Evolutionary conservation across 1,139 yeast species (phyloP), one percentile per base, ranked within the genome.

Genomic region (Saccharomyces hybrid): DNA sequence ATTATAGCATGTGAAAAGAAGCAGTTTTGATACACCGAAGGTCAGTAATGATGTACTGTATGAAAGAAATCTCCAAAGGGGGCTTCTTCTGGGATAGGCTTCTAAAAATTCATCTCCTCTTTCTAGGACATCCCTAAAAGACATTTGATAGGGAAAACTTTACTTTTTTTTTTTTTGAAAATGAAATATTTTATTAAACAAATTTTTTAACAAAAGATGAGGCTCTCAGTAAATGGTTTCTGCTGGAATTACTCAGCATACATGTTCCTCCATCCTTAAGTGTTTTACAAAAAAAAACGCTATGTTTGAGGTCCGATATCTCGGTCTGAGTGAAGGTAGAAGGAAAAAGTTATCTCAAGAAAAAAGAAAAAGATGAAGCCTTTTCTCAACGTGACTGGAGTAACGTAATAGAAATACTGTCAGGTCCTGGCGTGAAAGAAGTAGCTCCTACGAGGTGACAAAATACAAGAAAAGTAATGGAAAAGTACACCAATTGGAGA

Each of bases 71-170:
- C 83, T 80, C 96, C 96, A 89, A 59, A 79, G 65, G 34, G 69
- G 64, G 2, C 81, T 71, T 0, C 77, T 71, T 53, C 91, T 73
- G 1, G 95, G 90, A 61, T 85, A 83, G 51, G 73, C 69, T 14
- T 77, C 76, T 46, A 91, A 77, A 64, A 85, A 85, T 32, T 82
- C 87, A 58, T 85, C 88, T 6, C 96, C 98, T 55, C 95, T 74
- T 57, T 77, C 73, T 55, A 86, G 71, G 31, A 89, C 96, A 60
- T 79, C 84, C 53, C 80, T 82, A 60, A 84, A 82, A 0, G 96
- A 85, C 96, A 88, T 88, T 38, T 38, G 38, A 28, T 6, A 5
- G 29, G 11, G 6, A 11, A 38, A 20, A 32, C 16, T 38, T 38
- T 11, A 38, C 44, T 11, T 38, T 38, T 20, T 4, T 26, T 26